Evolutionary conservation across 345 rosid species (phyloP).

Genomic region (Hibiscus mutabilis): DNA sequence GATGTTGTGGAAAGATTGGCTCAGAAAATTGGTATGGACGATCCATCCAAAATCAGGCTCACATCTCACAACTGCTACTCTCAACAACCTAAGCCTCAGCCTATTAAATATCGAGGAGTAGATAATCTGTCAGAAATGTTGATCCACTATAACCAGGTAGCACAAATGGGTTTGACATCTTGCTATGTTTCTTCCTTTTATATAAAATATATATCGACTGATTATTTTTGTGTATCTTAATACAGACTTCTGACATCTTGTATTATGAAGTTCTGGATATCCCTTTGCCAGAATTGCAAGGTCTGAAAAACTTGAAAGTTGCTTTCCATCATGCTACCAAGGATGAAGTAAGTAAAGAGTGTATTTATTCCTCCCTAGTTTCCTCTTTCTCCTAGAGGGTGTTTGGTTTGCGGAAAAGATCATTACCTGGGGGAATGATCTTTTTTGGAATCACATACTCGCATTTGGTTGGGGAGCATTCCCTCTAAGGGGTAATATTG

Average conservation of each 20-base stretch:
- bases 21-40: conserved; percentile 70
- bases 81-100: conserved; percentile 96
- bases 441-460: too few species aligned
- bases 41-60: conserved; percentile 83
- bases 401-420: too few species aligned
- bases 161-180: conserved; percentile 2
- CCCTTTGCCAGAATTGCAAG: conserved; percentile 64
- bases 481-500: too few species aligned
- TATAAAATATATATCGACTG: conserved; percentile 11
- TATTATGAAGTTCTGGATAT: conserved; percentile 5
- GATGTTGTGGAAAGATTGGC: conserved; percentile 88
- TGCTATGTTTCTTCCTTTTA: neutral
- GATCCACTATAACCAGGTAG: conserved; percentile 89
- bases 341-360: conserved; percentile 64
- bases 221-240: conserved; percentile 9
- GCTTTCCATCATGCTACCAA: conserved; percentile 77
- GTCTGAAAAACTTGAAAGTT: conserved; percentile 85
- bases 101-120: conserved; percentile 82
- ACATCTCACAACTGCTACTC: conserved; percentile 99
- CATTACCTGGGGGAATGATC: too few species aligned
- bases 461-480: too few species aligned
- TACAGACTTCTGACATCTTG: conserved; percentile 66
- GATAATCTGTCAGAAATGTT: conserved; percentile 89
- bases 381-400: neutral
- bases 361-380: neutral